phyloP scores from a whole-genome alignment of 192 early-diverging fungal species.

The Umbelopsis vinacea region DNA sequence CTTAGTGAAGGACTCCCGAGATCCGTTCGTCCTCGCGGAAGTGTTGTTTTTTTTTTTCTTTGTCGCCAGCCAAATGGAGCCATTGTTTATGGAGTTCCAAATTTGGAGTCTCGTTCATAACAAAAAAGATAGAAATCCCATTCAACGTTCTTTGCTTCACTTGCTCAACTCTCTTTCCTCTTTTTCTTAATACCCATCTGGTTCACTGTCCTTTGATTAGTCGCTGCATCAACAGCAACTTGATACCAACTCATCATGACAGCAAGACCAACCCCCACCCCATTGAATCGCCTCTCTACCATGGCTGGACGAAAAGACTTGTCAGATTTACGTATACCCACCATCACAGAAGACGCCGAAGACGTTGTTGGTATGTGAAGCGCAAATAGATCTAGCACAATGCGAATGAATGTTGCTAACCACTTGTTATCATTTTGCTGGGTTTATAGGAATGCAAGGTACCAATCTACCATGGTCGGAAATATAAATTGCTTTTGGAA shows the following conservation, averaged over 20 bases:
- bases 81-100: constrained; percentile 16
- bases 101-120: constrained; percentile 23
- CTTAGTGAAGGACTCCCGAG: background rate
- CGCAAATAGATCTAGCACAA: background rate
- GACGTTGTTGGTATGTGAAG: constrained; percentile 42
- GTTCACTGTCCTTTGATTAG: background rate
- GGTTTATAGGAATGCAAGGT: constrained; percentile 14
- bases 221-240: constrained; percentile 22
- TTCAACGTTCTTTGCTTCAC: background rate
- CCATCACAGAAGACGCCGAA: constrained; percentile 48
- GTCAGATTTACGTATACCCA: constrained; percentile 48
- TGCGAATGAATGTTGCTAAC: too few relatives aligned
- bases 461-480: constrained; percentile 11
- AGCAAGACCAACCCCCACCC: constrained; percentile 31
- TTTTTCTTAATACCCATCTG: background rate
- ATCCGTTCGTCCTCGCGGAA: background rate
- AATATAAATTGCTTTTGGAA: constrained; percentile 3
- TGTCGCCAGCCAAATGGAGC: constrained; percentile 6
- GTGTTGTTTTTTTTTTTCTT: constrained; percentile 14
- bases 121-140: constrained; percentile 9
- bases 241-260: constrained; percentile 26
- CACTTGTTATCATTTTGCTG: background rate
- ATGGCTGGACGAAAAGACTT: constrained; percentile 44
- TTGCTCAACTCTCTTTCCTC: background rate
- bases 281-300: constrained; percentile 41